Percentiles rank a stretch among this genome's conserved stretches.
Conservation (phyloP, 148 eudicot genomes). For the Euryodendron excelsum region DNA sequence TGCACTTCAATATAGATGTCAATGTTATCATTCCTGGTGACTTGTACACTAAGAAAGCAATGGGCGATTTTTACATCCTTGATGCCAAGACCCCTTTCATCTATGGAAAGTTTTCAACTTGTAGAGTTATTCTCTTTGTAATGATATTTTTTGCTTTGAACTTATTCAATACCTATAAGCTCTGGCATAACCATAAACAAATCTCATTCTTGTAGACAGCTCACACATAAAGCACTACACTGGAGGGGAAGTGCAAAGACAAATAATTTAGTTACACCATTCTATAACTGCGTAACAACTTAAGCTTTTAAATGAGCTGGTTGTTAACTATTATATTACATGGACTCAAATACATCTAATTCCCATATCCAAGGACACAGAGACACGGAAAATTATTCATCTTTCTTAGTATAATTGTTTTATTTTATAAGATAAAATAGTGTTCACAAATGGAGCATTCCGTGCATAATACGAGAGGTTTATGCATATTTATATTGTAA, state of each 20-base stretch:
- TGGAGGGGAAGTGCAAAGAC: neutral
- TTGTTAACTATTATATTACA: neutral
- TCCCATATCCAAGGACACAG: too few relatives aligned
- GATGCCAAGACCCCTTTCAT: neutral
- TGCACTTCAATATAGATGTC: neutral
- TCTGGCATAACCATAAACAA: neutral
- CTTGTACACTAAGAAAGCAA: neutral
- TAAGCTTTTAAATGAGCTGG: neutral
- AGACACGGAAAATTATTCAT: too few relatives aligned
- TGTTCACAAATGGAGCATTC: too few relatives aligned
- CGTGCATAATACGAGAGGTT: too few relatives aligned
- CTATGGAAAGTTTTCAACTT: neutral
- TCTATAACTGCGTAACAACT: neutral
- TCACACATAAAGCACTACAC: neutral
- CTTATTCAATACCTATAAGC: constrained; percentile 1
- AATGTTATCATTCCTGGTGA: neutral
- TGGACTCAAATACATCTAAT: too few relatives aligned
- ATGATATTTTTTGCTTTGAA: neutral
- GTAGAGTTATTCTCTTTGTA: neutral
- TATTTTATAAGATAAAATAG: too few relatives aligned
- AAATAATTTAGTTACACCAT: neutral
- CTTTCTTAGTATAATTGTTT: too few relatives aligned
- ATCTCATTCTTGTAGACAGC: neutral
- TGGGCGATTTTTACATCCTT: neutral
- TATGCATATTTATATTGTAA: too few relatives aligned